Evolutionary conservation across 352 stramenopile species (phyloP).

Genomic region (Phytophthora cactorum): DNA sequence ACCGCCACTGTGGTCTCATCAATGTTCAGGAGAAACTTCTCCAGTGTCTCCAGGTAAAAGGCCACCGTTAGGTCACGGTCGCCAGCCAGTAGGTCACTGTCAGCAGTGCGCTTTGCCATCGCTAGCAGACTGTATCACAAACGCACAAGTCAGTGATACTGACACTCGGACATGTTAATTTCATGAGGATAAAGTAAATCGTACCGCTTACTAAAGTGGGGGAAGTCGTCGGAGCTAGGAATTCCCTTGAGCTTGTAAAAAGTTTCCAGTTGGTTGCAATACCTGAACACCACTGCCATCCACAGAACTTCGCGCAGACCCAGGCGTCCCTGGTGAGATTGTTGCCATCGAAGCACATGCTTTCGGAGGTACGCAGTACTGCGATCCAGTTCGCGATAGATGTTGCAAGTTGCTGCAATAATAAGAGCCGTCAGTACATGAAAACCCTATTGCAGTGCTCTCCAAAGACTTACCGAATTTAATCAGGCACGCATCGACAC

Average conservation of each 20-base stretch:
- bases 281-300: constrained; percentile 83
- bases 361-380: constrained; percentile 85
- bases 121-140: constrained; percentile 41
- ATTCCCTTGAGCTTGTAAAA: constrained; percentile 84
- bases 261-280: constrained; percentile 84
- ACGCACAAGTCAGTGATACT: constrained; percentile 1
- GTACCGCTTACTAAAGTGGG: constrained; percentile 71
- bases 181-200: not conserved
- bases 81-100: constrained; percentile 56
- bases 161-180: no score
- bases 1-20: constrained; percentile 64
- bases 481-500: constrained; percentile 72
- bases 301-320: constrained; percentile 80
- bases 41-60: constrained; percentile 68
- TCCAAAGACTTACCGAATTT: constrained; percentile 66
- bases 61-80: constrained; percentile 63
- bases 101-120: constrained; percentile 63
- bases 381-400: constrained; percentile 84
- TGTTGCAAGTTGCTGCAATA: constrained; percentile 76
- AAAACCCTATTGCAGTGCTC: constrained; percentile 1
- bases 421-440: constrained; percentile 7
- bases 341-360: constrained; percentile 79
- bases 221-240: constrained; percentile 72
- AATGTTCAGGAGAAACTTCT: constrained; percentile 70
- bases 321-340: constrained; percentile 69